phyloP scores from a whole-genome alignment of 208 protist species.

The Zelonia costaricensis region DNA sequence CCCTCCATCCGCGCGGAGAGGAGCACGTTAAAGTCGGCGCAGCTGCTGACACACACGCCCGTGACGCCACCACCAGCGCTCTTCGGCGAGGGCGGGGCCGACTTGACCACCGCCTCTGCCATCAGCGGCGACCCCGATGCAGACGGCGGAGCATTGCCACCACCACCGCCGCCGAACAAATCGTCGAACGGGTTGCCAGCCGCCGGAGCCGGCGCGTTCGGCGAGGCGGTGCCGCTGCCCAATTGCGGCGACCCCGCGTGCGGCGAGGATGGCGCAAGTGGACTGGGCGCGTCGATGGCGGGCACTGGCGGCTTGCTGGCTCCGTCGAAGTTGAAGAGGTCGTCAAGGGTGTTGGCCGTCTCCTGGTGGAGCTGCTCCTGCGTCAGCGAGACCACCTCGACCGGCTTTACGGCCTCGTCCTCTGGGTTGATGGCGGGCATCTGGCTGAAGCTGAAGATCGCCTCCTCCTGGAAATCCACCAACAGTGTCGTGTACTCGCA shows the following conservation, averaged over 20 bases:
- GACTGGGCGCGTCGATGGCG: slow-evolving; percentile 2
- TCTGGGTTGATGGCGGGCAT: slow-evolving; percentile 75
- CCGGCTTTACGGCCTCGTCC: slow-evolving; percentile 44
- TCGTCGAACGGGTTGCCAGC: slow-evolving; percentile 15
- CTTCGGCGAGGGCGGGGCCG: background rate
- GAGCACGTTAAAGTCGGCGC: slow-evolving; percentile 49
- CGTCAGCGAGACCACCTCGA: slow-evolving; percentile 61
- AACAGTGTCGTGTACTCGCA: slow-evolving; percentile 91
- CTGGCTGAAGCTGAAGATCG: slow-evolving; percentile 64
- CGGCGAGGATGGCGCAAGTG: background rate
- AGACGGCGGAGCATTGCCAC: background rate
- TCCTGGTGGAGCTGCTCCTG: slow-evolving; percentile 51
- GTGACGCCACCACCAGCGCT: background rate
- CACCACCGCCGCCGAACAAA: slow-evolving; percentile 28
- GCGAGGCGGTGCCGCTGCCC: background rate
- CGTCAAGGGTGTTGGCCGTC: slow-evolving; percentile 58
- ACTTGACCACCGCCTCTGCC: background rate
- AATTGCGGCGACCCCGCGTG: background rate
- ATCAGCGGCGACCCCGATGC: slow-evolving; percentile 9
- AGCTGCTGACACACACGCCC: slow-evolving; percentile 45
- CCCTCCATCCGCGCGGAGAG: slow-evolving; percentile 31
- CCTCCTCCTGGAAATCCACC: slow-evolving; percentile 70
- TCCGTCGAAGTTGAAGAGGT: slow-evolving; percentile 64
- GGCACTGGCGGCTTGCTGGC: slow-evolving; percentile 23
- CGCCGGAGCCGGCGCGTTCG: background rate